phyloP scores from a whole-genome alignment of 2,329 filamentous ascomycete species.

The Chaetomium globosum region DNA sequence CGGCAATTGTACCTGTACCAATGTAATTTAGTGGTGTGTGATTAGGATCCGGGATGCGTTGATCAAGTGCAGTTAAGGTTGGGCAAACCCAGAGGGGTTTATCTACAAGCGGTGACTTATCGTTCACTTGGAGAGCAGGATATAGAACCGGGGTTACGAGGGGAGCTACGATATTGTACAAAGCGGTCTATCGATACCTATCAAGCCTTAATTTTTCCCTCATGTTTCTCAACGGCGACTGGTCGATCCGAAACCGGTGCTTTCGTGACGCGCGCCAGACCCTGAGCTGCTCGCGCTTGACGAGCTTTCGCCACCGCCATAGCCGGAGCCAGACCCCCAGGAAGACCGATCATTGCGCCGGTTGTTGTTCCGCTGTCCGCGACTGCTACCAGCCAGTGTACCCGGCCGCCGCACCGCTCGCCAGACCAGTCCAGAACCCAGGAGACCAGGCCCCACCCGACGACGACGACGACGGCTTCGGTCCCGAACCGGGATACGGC shows the following conservation, averaged over 20 bases:
- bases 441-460: conserved; percentile 60
- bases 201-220: conserved; percentile 16
- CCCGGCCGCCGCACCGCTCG: conserved; percentile 68
- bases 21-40: conserved; percentile 28
- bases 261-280: conserved; percentile 59
- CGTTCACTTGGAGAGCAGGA: conserved; percentile 22
- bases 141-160: conserved; percentile 26
- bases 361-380: conserved; percentile 43
- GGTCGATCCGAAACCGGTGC: conserved; percentile 74
- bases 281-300: conserved; percentile 38
- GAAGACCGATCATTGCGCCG: conserved; percentile 30
- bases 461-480: conserved; percentile 22
- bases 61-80: conserved; percentile 5
- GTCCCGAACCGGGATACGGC: conserved; percentile 52
- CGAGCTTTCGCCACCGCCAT: conserved; percentile 41
- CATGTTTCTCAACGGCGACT: conserved; percentile 52
- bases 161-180: conserved; percentile 21
- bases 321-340: conserved; percentile 35
- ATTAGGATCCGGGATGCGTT: conserved; percentile 20
- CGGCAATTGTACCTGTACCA: conserved; percentile 8
- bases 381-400: conserved; percentile 63
- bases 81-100: background rate
- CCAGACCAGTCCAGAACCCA: conserved; percentile 74
- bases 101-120: conserved; percentile 13
- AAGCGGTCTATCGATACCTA: conserved; percentile 23